A percentile compares a stretch with the other conserved stretches of the same genome.
phyloP scores from a whole-genome alignment of 306 rosid genomes.

The Lathyrus oleraceus region DNA sequence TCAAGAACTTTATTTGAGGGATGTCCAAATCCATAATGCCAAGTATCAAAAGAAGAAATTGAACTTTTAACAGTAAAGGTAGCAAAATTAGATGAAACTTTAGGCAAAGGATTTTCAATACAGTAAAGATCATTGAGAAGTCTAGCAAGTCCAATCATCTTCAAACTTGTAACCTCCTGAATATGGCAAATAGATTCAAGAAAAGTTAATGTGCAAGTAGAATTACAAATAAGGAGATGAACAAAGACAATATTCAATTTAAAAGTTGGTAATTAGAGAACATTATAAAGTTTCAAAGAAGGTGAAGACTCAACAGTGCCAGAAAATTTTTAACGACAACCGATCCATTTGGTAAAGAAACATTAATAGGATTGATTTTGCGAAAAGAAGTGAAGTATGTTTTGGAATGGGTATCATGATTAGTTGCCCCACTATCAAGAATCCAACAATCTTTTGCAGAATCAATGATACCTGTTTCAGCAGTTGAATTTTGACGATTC shows the following conservation, averaged over 20 bases:
- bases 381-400: no score
- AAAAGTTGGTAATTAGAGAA: neutral
- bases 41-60: neutral
- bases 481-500: neutral
- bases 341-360: neutral
- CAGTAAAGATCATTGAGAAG: no score
- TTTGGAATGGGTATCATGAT: neutral
- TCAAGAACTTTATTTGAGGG: constrained; percentile 12
- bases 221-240: neutral
- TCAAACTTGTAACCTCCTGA: no score
- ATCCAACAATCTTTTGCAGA: neutral
- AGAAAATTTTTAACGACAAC: neutral
- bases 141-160: no score
- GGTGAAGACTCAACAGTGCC: neutral
- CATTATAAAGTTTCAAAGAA: neutral
- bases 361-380: neutral
- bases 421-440: neutral
- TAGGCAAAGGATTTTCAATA: neutral
- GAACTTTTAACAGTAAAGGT: neutral
- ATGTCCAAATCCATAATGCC: neutral
- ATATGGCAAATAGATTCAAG: no score
- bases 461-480: neutral
- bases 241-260: neutral
- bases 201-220: no score
- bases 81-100: neutral